phyloP scores from a whole-genome alignment of 257 asterid genomes.

The Petrea volubilis region DNA sequence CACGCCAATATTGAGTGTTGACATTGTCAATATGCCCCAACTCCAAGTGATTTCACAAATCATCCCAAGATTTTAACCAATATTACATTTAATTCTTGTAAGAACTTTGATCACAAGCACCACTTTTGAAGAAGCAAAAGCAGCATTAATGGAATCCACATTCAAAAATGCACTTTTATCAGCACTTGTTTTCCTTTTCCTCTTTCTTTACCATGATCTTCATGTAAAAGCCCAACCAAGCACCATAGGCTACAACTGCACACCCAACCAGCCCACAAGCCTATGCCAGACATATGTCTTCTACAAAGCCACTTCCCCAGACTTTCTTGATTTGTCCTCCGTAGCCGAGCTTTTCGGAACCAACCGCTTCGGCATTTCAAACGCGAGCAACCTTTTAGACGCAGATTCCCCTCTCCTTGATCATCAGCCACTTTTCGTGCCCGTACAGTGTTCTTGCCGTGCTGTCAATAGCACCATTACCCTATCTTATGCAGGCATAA shows the following conservation, averaged over 20 bases:
- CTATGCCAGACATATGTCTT: conserved; percentile 69
- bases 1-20: no score
- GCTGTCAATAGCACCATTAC: conserved; percentile 45
- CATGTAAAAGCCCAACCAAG: conserved; percentile 52
- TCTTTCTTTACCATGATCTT: no score
- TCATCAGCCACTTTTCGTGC: conserved; percentile 61
- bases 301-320: conserved; percentile 68
- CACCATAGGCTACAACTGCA: conserved; percentile 69
- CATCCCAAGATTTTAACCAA: no score
- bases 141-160: no score
- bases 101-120: no score
- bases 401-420: conserved; percentile 46
- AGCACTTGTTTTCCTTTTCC: no score
- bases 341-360: conserved; percentile 78
- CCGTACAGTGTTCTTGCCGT: conserved; percentile 76
- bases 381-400: conserved; percentile 65
- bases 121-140: no score
- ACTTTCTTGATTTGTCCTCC: conserved; percentile 67
- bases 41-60: no score
- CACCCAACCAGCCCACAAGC: conserved; percentile 36
- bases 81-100: no score
- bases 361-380: conserved; percentile 66
- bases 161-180: no score
- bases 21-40: no score
- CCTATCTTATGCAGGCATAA: conserved; percentile 61